Conservation (phyloP, 1,284 basidiomycete species). For the Pseudozyma sp. region DNA sequence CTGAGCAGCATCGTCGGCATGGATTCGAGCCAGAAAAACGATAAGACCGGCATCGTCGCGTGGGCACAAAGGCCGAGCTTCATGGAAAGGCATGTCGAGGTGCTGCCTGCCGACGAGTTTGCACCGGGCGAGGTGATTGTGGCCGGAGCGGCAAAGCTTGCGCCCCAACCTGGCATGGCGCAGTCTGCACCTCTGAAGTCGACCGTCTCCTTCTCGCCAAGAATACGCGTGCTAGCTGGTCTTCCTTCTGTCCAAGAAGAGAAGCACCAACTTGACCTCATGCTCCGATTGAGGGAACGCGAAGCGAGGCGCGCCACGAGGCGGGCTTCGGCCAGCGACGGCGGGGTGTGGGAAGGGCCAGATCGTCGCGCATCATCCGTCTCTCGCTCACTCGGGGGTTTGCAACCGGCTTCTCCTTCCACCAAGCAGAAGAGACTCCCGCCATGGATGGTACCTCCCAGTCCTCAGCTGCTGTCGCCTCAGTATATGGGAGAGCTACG, state of each 20-base stretch:
- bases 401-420: slow-evolving; percentile 19
- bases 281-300: neutral
- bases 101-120: slow-evolving; percentile 28
- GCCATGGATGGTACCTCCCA: slow-evolving; percentile 46
- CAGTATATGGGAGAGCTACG: slow-evolving; percentile 3
- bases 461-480: slow-evolving; percentile 28
- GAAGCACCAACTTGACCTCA: slow-evolving; percentile 16
- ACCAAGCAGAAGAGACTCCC: slow-evolving; percentile 28
- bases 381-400: neutral
- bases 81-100: slow-evolving; percentile 13
- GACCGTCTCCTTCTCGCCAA: slow-evolving; percentile 31
- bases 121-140: slow-evolving; percentile 36
- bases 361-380: slow-evolving; percentile 2
- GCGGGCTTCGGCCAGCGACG: slow-evolving; percentile 22
- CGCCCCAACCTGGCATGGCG: neutral
- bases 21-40: slow-evolving; percentile 12
- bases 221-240: slow-evolving; percentile 42
- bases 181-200: neutral
- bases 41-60: slow-evolving; percentile 39
- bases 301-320: slow-evolving; percentile 21
- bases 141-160: slow-evolving; percentile 5
- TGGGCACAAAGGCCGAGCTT: slow-evolving; percentile 39
- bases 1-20: slow-evolving; percentile 11
- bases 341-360: slow-evolving; percentile 21
- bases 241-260: slow-evolving; percentile 41